Evolutionary conservation across 768 basidiomycete genomes (phyloP).

Genomic region (Leccinum variicolor): DNA sequence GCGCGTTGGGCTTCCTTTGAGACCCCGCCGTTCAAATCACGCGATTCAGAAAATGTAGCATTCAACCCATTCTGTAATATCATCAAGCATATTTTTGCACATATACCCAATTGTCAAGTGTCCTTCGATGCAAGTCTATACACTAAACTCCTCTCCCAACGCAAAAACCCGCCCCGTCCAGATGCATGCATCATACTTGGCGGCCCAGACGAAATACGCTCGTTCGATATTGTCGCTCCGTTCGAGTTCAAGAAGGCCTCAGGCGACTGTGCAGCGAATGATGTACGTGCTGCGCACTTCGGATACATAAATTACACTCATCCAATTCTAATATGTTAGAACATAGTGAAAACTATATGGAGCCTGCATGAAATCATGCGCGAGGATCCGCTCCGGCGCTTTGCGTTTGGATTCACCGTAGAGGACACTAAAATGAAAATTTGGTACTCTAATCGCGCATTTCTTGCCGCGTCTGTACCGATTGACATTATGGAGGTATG

Average conservation of each 20-base stretch:
- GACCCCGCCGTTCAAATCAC: too few species aligned
- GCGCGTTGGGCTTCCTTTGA: neutral
- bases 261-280: neutral
- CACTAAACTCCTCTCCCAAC: too few species aligned
- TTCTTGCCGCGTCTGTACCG: neutral
- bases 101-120: too few species aligned
- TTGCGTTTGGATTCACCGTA: neutral
- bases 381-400: neutral
- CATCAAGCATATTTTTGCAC: too few species aligned
- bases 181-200: too few species aligned
- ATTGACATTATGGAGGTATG: conserved; percentile 1
- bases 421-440: conserved; percentile 14
- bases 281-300: neutral
- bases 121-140: too few species aligned
- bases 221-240: too few species aligned
- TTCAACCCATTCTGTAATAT: too few species aligned
- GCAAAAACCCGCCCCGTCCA: too few species aligned
- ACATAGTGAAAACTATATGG: conserved; percentile 24
- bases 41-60: too few species aligned
- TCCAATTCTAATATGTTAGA: neutral
- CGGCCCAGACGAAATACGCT: too few species aligned
- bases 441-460: conserved; percentile 19
- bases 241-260: too few species aligned
- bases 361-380: conserved; percentile 8
- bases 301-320: neutral